Base-by-base conservation (phyloP, 768 basidiomycete species). In the Solioccasus polychromus region DNA sequence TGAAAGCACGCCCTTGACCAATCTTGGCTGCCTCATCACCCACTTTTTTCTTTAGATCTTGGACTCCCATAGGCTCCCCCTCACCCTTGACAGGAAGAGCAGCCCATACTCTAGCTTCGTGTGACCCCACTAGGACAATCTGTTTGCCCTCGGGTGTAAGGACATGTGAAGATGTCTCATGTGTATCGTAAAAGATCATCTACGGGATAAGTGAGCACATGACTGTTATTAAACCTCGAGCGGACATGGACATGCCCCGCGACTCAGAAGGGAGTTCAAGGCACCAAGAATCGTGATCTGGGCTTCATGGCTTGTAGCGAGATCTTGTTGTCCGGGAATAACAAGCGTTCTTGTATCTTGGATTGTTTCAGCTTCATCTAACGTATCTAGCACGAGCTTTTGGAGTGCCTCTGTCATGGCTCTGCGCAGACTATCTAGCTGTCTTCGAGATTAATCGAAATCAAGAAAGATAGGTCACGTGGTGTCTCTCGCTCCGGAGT, bases 1-100 rank as follows among this genome's bases (percentile, higher is more conserved):
- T 97, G 78, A 99, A 96, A 17, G 95, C 96, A 53, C 88, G 80
- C 8, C 87, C 87, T 70, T 98, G 96, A 1, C 96, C 96, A 46
- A 97, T 79, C 70, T 94, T 96, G 14, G 91, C 84, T 7, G 82
- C 77, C 57, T 96, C 92, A 46, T 89, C 87, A 12, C 95, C 95
- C 12, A 98, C 78, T 47, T 67, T 65, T 49, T 78, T 76, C 67
- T 88, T 88, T 12, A 97, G 72, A 47, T 88, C 79, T 37, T 72
- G 78, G 1, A 79, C 73, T 4, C 79, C 76, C 29, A 95, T 48
- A 8, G 92, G 83, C 30, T 71, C 54, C 3, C 85, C 88, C 47
- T 80, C 70, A 3, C 88, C 92, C 51, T 82, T 86, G 5, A 59
- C 52, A 7, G 90, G 88, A 5, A 95, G 73, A 18, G 80, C 90